Evolutionary conservation across 495 filamentous ascomycete genomes (phyloP).

Genomic region (Venustampulla echinocandica): DNA sequence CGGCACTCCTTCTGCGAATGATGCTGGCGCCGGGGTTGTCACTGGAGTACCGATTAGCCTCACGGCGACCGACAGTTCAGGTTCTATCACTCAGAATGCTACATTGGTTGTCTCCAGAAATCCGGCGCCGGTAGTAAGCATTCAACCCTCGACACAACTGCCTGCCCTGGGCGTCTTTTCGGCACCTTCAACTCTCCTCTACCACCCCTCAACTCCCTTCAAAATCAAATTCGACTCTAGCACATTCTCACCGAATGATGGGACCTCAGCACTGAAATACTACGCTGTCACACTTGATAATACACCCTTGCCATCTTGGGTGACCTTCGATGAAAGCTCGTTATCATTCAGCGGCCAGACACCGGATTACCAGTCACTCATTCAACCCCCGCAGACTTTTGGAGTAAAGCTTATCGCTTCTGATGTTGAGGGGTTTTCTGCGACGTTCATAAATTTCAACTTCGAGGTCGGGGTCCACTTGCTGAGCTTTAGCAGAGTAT

Average conservation of each 20-base stretch:
- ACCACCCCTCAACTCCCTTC: conserved; percentile 19
- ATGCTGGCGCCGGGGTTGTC: conserved; percentile 37
- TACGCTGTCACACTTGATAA: conserved; percentile 72
- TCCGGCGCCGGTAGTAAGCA: conserved; percentile 35
- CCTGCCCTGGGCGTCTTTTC: conserved; percentile 10
- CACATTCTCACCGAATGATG: conserved; percentile 19
- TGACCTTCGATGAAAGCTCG: conserved; percentile 55
- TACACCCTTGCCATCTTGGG: conserved; percentile 81
- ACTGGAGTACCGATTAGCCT: conserved; percentile 47
- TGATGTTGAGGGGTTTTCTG: conserved; percentile 70
- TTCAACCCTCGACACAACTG: conserved; percentile 11
- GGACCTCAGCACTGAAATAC: conserved; percentile 38
- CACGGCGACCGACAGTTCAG: conserved; percentile 42
- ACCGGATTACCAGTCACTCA: conserved; percentile 51
- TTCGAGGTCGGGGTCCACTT: conserved; percentile 63
- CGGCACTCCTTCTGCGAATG: conserved; percentile 44
- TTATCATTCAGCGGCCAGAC: conserved; percentile 70
- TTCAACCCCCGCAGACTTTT: conserved; percentile 62
- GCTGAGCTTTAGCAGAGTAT: conserved; percentile 49
- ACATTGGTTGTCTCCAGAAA: conserved; percentile 47
- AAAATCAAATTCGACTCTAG: conserved; percentile 13
- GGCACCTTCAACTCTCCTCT: conserved; percentile 13
- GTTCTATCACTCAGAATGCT: conserved; percentile 42
- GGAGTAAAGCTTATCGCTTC: conserved; percentile 68
- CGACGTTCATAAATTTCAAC: conserved; percentile 54